Evolutionary conservation across 2,329 filamentous ascomycete genomes (phyloP), one percentile per base, ranked within the genome.

Genomic region (Xylaria sp.): DNA sequence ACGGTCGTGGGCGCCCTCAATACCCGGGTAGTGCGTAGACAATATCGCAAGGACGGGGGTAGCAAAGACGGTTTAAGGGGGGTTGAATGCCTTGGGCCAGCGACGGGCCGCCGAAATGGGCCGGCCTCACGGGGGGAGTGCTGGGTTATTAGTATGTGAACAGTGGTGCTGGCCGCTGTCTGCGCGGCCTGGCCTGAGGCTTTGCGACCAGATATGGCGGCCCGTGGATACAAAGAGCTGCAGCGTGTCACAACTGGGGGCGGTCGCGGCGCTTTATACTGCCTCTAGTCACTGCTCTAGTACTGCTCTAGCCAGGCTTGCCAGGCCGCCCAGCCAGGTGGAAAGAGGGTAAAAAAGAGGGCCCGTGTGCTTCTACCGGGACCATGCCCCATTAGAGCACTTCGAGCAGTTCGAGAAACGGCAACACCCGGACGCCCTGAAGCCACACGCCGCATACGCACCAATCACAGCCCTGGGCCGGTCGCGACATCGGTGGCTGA

Each of bases 191-290:
- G 64, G 69, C 66, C 62, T 66, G 75, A 73, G 77, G 76, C 76
- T 77, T 77, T 72, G 76, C 66, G 75, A 73, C 76, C 76, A 65
- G 28, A 73, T 70, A 71, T 52, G 64, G 72, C 66, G 76, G 69
- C 77, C 77, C 63, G 63, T 66, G 63, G 63, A 66, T 61, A 70
- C 66, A 73, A 69, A 37, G 63, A 69, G 61, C 71, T 63, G 63
- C 63, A 65, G 63, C 55, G 31, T 70, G 74, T 73, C 70, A 72
- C 73, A 76, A 72, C 61, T 61, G 72, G 61, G 73, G 72, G 71
- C 61, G 50, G n/a, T 25, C 41, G 28, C 10, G 25, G 52, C 62
- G 71, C 69, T 76, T 78, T 78, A 77, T 78, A 78, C 61, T 76
- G 70, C 74, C 61, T 75, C 67, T 73, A 66, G 28, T 28, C 28